Evolutionary conservation across 2,329 filamentous ascomycete genomes (phyloP).

Genomic region (Diaporthe nobilis): DNA sequence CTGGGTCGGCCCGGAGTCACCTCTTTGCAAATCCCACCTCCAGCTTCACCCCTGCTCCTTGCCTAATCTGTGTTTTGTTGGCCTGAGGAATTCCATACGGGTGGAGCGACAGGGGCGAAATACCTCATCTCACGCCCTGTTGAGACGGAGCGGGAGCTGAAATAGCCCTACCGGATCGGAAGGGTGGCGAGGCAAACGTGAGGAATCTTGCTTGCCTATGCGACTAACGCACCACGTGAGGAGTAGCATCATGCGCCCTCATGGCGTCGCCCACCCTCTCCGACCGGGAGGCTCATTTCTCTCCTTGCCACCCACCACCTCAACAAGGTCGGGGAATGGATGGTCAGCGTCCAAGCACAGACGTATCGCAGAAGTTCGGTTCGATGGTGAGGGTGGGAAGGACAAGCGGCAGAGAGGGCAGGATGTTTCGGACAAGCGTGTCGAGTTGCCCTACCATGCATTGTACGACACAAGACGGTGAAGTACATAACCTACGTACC

Average conservation of each 20-base stretch:
- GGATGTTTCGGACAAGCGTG: background rate
- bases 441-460: background rate
- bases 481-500: background rate
- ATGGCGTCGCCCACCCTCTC: background rate
- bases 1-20: slow-evolving; percentile 12
- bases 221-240: slow-evolving; percentile 10
- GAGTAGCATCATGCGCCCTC: slow-evolving; percentile 6
- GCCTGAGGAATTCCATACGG: background rate
- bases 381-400: background rate
- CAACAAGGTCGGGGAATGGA: background rate
- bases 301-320: background rate
- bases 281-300: background rate
- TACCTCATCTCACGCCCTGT: background rate
- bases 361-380: too few species aligned
- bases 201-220: background rate
- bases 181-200: background rate
- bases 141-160: background rate
- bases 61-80: background rate
- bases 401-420: slow-evolving; percentile 3
- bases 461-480: background rate
- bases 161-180: background rate
- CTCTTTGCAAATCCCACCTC: background rate
- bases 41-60: too few species aligned
- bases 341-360: background rate
- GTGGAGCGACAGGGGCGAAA: background rate